Evolutionary conservation across 495 filamentous ascomycete genomes (phyloP).

Genomic region (Daldinia decipiens): DNA sequence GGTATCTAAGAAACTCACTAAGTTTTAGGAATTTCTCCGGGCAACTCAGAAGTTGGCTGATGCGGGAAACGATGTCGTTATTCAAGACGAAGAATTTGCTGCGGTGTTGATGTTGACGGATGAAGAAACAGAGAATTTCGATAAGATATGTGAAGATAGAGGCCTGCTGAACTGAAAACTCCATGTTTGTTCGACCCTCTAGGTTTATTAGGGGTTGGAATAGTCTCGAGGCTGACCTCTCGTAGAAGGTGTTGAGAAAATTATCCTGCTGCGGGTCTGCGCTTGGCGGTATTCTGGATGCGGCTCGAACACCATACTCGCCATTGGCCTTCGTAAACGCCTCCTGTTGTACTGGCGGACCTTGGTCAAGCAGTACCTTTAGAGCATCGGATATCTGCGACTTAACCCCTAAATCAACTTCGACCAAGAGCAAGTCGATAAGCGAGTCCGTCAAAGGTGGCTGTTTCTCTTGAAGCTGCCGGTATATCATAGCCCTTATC

Average conservation of each 20-base stretch:
- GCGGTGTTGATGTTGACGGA: slow-evolving; percentile 85
- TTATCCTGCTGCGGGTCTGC: slow-evolving; percentile 81
- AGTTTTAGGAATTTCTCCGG: slow-evolving; percentile 95
- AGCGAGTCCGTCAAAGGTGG: slow-evolving; percentile 91
- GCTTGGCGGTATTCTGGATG: slow-evolving; percentile 45
- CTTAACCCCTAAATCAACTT: slow-evolving; percentile 93
- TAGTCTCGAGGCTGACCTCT: slow-evolving; percentile 83
- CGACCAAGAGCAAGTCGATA: slow-evolving; percentile 90
- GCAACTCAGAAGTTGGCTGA: slow-evolving; percentile 83
- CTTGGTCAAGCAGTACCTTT: slow-evolving; percentile 92
- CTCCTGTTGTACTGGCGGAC: slow-evolving; percentile 67
- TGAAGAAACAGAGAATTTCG: slow-evolving; percentile 94
- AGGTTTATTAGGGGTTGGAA: slow-evolving; percentile 89
- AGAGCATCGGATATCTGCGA: slow-evolving; percentile 96
- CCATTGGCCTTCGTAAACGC: slow-evolving; percentile 71
- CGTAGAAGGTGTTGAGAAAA: slow-evolving; percentile 90
- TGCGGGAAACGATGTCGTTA: slow-evolving; percentile 79
- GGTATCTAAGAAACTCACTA: slow-evolving; percentile 63
- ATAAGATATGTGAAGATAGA: slow-evolving; percentile 90
- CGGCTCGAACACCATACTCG: slow-evolving; percentile 75
- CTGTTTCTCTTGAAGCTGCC: slow-evolving; percentile 85
- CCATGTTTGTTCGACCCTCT: slow-evolving; percentile 68
- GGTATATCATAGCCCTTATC: slow-evolving; percentile 92
- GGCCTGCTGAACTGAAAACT: slow-evolving; percentile 77
- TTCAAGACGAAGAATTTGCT: slow-evolving; percentile 88